Base-by-base conservation (phyloP, 257 asterid species). In the Schizonepeta tenuifolia region DNA sequence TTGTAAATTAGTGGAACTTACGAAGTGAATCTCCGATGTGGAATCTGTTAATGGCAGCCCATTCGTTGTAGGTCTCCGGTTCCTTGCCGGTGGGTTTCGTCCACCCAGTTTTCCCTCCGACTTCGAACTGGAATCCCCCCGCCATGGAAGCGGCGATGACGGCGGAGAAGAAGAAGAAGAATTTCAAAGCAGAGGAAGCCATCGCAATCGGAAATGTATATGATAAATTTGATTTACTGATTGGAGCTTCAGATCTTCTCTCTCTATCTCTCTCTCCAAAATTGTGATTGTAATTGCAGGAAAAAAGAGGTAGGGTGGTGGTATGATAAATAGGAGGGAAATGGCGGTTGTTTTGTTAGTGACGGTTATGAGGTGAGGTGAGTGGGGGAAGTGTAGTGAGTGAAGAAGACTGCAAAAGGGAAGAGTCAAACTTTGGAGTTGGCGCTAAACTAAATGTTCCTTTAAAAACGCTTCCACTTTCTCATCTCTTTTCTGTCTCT, bases 11-110 rank as follows among this genome's bases (percentile, higher is more conserved):
- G 33, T 28, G 33, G 33, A 36, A 76, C 90, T 87, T 72, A 88
- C 96, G 35, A 65, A 87, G 40, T n/a, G 88, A 13, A 69, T 90
- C 96, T 58, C 96, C 90, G 51, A 90, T 67, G 55, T 65, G 87
- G 84, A 90, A 88, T 18, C 97, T 65, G 79, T 84, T 81, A 28
- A n/a, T 55, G 9, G 88, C 72, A 13, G 97, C 97, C 96, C 96
- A 90, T n/a, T 85, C 67, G 9, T 86, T 88, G 55, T 86, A 90
- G 0, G 89, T 81, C 62, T 85, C 84, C 1, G 89, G 77, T 38
- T 85, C 89, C 22, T 86, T 78, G 11, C 84, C 88, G 1, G 85
- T 84, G 0, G 97, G 97, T 26, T 47, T 81, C 10, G n/a, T 69
- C 97, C 96, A 89, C 14, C 89, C 92, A 4, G 8, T 67, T 21